A percentile compares a stretch with the other conserved stretches of the same genome.
Conservation (phyloP, 2,329 filamentous ascomycete species). For the Amauroascus verrucosus region DNA sequence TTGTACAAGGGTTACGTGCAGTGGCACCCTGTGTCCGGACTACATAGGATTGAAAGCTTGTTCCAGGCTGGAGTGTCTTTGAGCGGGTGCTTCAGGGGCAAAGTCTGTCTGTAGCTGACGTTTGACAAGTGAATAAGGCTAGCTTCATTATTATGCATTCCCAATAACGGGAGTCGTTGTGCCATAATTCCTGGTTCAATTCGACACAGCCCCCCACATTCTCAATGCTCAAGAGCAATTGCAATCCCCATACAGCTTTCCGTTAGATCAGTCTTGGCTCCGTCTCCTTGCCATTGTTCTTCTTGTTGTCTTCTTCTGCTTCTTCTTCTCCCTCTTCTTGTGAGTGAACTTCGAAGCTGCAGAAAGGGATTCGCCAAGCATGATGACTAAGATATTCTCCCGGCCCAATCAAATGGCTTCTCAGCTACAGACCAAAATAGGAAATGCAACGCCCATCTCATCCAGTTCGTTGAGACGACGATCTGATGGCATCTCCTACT, state of each 20-base stretch:
- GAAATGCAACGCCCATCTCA: not conserved
- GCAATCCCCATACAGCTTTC: too few species aligned
- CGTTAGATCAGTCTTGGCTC: too few species aligned
- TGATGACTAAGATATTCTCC: too few species aligned
- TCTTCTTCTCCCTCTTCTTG: not conserved
- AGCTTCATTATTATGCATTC: not conserved
- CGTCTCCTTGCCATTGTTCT: too few species aligned
- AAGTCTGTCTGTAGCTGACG: not conserved
- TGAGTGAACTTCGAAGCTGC: too few species aligned
- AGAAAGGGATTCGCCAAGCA: not conserved
- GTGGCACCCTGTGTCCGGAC: not conserved
- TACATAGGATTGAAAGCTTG: constrained; percentile 2
- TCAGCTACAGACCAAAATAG: not conserved
- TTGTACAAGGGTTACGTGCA: not conserved
- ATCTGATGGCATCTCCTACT: too few species aligned
- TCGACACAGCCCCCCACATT: too few species aligned
- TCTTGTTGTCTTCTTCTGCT: not conserved
- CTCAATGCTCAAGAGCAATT: too few species aligned
- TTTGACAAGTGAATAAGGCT: not conserved
- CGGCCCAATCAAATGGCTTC: too few species aligned
- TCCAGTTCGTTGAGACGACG: not conserved
- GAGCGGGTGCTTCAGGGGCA: not conserved
- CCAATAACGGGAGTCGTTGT: too few species aligned
- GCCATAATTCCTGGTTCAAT: too few species aligned
- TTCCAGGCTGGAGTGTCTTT: not conserved